Evolutionary conservation across 768 basidiomycete genomes (phyloP).

Genomic region (Rhodotorula paludigena): DNA sequence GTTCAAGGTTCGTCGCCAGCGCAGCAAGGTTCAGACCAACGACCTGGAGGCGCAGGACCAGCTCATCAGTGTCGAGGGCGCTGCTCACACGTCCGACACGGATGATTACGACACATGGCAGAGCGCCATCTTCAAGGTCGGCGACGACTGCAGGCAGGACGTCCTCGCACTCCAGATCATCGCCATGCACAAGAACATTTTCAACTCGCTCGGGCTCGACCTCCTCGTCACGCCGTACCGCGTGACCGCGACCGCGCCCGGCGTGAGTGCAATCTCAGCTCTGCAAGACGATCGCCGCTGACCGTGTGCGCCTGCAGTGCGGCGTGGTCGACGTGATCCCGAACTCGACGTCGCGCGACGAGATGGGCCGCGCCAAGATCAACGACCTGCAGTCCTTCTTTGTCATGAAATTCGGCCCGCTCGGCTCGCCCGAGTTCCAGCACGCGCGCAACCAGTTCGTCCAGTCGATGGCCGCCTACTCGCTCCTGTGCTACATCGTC

Average conservation of each 20-base stretch:
- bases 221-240: constrained; percentile 93
- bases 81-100: constrained; percentile 34
- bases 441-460: constrained; percentile 91
- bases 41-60: constrained; percentile 33
- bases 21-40: constrained; percentile 11
- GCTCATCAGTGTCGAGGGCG: constrained; percentile 48
- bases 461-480: constrained; percentile 98
- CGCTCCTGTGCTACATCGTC: constrained; percentile 92
- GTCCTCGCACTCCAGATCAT: constrained; percentile 95
- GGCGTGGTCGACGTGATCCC: constrained; percentile 98
- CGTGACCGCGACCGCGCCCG: constrained; percentile 93
- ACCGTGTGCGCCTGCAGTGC: constrained; percentile 56
- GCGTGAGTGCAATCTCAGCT: constrained; percentile 56
- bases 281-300: constrained; percentile 9
- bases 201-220: constrained; percentile 76
- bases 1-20: constrained; percentile 92
- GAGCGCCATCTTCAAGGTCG: constrained; percentile 98
- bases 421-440: constrained; percentile 85
- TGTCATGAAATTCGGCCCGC: constrained; percentile 81
- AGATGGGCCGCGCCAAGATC: constrained; percentile 98
- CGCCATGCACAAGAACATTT: constrained; percentile 99
- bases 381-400: constrained; percentile 95
- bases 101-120: constrained; percentile 81
- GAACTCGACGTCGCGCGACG: constrained; percentile 93
- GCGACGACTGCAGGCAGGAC: constrained; percentile 97